A percentile compares a stretch with the other conserved stretches of the same genome.
These are phyloP conservation scores for Myochromella boudieri DNA, from an alignment of 768 basidiomycete genomes.

Conservation along the genomic window DNA sequence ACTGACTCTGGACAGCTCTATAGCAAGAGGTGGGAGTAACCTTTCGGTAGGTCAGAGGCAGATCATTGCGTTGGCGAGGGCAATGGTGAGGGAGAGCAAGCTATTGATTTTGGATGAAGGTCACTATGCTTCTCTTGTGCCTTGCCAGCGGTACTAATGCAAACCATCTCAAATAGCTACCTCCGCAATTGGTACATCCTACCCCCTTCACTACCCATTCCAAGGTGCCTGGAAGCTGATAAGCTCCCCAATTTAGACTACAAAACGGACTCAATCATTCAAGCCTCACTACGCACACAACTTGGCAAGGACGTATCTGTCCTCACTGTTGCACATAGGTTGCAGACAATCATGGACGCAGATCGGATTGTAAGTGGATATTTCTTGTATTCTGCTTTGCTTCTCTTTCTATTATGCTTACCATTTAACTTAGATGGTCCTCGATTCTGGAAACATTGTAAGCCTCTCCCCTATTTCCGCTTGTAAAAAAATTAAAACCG, in stretches of 20 bases:
- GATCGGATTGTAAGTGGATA: conserved; percentile 42
- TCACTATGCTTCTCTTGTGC: conserved; percentile 22
- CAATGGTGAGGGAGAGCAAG: conserved; percentile 54
- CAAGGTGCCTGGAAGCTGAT: neutral
- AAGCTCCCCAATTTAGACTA: conserved; percentile 34
- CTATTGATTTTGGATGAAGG: conserved; percentile 65
- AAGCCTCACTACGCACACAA: conserved; percentile 62
- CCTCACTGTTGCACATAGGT: conserved; percentile 67
- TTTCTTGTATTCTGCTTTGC: neutral
- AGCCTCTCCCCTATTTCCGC: conserved; percentile 2
- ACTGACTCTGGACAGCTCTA: conserved; percentile 42
- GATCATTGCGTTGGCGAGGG: conserved; percentile 63
- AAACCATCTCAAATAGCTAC: conserved; percentile 35
- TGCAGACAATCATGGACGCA: conserved; percentile 68
- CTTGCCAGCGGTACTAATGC: conserved; percentile 35
- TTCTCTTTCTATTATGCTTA: neutral
- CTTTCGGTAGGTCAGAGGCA: conserved; percentile 80
- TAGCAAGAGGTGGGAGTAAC: conserved; percentile 59
- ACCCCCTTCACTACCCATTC: neutral
- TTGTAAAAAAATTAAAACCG: neutral
- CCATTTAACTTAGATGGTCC: conserved; percentile 35
- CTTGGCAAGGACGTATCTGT: conserved; percentile 59
- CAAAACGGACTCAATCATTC: conserved; percentile 66
- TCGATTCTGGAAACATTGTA: conserved; percentile 53
- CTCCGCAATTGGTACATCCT: conserved; percentile 42